phyloP scores from a whole-genome alignment of 768 basidiomycete species.

The Lactifluus subvellereus region DNA sequence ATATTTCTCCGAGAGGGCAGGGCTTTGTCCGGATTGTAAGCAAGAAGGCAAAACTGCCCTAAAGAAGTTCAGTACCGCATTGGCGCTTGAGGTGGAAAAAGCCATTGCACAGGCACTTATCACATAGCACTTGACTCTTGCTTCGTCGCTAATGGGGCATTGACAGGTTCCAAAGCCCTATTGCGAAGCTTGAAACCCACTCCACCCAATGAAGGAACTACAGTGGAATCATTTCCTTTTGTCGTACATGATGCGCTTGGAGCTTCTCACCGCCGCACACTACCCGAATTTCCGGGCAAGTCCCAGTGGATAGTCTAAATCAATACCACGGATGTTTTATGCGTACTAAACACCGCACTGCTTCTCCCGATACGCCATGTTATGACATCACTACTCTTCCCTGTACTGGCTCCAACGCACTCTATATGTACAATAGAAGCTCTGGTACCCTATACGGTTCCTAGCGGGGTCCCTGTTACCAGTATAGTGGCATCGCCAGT shows the following conservation, averaged over 20 bases:
- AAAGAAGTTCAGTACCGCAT: conserved; percentile 13
- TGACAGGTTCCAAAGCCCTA: conserved; percentile 20
- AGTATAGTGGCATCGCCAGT: too few relatives aligned
- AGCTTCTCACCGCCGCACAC: not conserved
- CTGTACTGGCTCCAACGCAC: too few relatives aligned
- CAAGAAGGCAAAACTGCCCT: conserved; percentile 16
- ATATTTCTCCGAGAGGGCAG: not conserved
- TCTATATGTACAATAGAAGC: too few relatives aligned
- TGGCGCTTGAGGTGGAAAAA: conserved; percentile 20
- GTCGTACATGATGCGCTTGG: too few relatives aligned
- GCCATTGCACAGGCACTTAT: conserved; percentile 14
- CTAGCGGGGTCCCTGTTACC: too few relatives aligned
- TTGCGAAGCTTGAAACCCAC: conserved; percentile 7
- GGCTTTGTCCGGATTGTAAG: conserved; percentile 17
- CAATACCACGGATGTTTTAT: not conserved
- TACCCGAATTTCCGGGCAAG: not conserved
- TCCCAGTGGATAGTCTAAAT: not conserved
- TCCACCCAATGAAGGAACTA: not conserved
- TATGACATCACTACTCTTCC: not conserved
- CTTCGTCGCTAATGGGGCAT: not conserved
- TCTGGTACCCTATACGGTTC: too few relatives aligned
- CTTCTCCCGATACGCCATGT: not conserved
- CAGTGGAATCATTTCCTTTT: not conserved
- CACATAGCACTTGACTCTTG: not conserved
- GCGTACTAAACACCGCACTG: not conserved